Evolutionary conservation across 2,329 filamentous ascomycete species (phyloP).

Genomic region (Knufia fluminis): DNA sequence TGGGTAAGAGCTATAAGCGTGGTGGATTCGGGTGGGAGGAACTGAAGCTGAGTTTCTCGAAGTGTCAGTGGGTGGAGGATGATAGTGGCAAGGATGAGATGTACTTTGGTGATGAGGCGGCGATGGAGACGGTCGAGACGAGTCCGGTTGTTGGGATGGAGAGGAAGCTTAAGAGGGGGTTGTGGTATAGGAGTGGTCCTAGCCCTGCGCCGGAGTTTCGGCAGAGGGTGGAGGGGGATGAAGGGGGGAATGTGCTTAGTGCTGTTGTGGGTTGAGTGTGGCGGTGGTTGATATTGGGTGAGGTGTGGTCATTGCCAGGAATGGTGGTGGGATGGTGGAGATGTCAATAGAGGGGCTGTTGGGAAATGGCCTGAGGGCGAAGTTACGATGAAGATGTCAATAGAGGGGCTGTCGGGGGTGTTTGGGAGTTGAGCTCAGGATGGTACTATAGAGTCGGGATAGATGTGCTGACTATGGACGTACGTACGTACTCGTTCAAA

Average conservation of each 20-base stretch:
- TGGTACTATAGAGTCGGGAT: too few relatives aligned
- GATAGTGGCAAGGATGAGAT: conserved; percentile 17
- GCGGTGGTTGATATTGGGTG: too few relatives aligned
- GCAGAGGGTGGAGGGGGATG: neutral
- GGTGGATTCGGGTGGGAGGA: conserved; percentile 37
- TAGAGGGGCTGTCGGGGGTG: too few relatives aligned
- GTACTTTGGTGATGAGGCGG: neutral
- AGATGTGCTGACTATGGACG: too few relatives aligned
- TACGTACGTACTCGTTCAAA: too few relatives aligned
- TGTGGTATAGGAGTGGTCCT: neutral
- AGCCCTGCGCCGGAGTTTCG: neutral
- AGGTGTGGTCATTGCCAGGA: too few relatives aligned
- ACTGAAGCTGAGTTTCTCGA: conserved; percentile 40
- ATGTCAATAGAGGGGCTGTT: too few relatives aligned
- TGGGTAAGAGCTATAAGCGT: conserved; percentile 44
- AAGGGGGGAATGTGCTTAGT: neutral
- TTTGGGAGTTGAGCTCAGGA: too few relatives aligned
- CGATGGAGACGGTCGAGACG: neutral
- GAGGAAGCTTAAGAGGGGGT: neutral
- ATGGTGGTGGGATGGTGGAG: too few relatives aligned
- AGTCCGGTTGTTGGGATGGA: neutral
- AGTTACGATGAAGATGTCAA: too few relatives aligned
- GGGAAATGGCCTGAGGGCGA: too few relatives aligned
- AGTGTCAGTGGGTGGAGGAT: conserved; percentile 41
- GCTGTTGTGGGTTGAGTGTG: neutral